Percentiles rank a stretch among this genome's conserved stretches.
Conservation (phyloP, 345 rosid genomes). For the Clausena lansium region DNA sequence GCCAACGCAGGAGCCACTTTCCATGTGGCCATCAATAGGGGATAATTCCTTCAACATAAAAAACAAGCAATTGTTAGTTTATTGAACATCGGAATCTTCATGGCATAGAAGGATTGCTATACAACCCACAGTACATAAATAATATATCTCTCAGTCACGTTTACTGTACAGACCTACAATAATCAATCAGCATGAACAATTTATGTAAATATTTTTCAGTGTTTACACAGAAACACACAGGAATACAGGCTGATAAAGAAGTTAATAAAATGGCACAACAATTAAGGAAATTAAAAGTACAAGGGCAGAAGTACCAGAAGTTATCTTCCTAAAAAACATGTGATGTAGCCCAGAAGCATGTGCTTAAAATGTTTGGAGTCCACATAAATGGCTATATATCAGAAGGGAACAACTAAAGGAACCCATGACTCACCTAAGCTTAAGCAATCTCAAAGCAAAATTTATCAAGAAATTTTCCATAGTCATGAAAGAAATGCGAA, state of each 20-base stretch:
- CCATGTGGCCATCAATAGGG: constrained; percentile 90
- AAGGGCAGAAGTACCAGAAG: not conserved
- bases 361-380: not conserved
- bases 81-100: not conserved
- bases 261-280: not conserved
- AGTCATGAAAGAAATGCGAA: not conserved
- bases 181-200: not conserved
- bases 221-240: not conserved
- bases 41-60: constrained; percentile 81
- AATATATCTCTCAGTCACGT: not conserved
- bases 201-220: not conserved
- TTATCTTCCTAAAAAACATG: not conserved
- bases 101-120: not conserved
- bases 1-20: constrained; percentile 99
- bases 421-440: not conserved
- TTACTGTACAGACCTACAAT: not conserved
- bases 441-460: not conserved
- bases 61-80: constrained; percentile 12
- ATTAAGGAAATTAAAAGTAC: not conserved
- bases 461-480: not conserved
- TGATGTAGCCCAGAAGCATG: not conserved
- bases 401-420: not conserved
- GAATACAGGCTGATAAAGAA: not conserved
- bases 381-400: not conserved
- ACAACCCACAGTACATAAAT: not conserved